Evolutionary conservation across 768 basidiomycete species (phyloP).

Genomic region (Scleroderma bovista): DNA sequence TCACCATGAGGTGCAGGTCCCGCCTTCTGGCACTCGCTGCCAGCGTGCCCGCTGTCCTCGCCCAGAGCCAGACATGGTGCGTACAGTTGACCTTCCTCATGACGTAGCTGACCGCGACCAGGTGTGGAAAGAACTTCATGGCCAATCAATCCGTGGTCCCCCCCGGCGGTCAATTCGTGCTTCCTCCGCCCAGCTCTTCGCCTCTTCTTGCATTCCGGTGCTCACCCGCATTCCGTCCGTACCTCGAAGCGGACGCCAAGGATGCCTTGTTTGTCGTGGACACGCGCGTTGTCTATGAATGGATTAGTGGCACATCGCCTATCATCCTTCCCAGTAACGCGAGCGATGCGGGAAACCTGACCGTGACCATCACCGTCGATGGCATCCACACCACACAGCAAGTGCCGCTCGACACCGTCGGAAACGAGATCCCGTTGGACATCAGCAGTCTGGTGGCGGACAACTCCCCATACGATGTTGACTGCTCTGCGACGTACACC

Average conservation of each 20-base stretch:
- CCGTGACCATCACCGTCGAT: constrained; percentile 29
- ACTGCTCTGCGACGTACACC: constrained; percentile 30
- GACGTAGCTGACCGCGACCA: constrained; percentile 9
- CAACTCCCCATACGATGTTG: constrained; percentile 25
- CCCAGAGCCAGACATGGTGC: constrained; percentile 23
- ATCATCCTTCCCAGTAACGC: constrained; percentile 17
- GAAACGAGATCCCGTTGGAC: constrained; percentile 31
- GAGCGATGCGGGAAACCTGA: constrained; percentile 7
- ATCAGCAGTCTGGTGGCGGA: constrained; percentile 26
- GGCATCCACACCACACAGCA: constrained; percentile 16
- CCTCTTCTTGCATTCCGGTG: constrained; percentile 44
- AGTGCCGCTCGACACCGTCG: constrained; percentile 35
- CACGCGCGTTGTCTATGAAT: constrained; percentile 30
- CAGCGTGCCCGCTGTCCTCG: constrained; percentile 8
- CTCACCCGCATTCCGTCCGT: constrained; percentile 42
- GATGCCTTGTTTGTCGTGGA: constrained; percentile 31
- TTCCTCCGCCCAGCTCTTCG: constrained; percentile 27
- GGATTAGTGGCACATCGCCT: constrained; percentile 30
- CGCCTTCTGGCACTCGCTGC: constrained; percentile 10
- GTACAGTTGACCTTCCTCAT: background rate
- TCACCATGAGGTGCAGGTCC: constrained; percentile 13
- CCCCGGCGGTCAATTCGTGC: constrained; percentile 42
- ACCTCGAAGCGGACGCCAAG: constrained; percentile 36
- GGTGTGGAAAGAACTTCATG: constrained; percentile 51
- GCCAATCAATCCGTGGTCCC: constrained; percentile 34